Evolutionary conservation across 2,329 filamentous ascomycete genomes (phyloP).

Genomic region (Dothidotthia symphoricarpi): DNA sequence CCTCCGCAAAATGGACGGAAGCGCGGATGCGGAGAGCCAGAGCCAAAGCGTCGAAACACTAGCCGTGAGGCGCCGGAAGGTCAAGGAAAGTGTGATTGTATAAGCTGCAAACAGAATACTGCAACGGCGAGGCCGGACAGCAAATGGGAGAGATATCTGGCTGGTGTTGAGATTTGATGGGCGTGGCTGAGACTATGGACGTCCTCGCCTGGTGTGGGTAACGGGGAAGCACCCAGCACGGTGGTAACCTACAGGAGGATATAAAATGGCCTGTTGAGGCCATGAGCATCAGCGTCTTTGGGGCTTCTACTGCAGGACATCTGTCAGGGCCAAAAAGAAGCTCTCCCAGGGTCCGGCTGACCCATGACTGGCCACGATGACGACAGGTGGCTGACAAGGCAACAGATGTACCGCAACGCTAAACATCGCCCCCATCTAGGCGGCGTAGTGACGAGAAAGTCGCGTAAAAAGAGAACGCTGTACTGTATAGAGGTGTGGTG

Average conservation of each 20-base stretch:
- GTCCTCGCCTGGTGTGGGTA: constrained; percentile 4
- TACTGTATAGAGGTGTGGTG: constrained; percentile 37
- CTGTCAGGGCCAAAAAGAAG: constrained; percentile 21
- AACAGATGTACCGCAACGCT: constrained; percentile 28
- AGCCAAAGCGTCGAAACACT: constrained; percentile 41
- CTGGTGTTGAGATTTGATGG: constrained; percentile 7
- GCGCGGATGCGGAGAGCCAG: constrained; percentile 32
- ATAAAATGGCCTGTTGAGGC: constrained; percentile 22
- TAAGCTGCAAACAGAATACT: constrained; percentile 25
- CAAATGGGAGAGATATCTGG: constrained; percentile 7
- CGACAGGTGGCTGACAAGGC: constrained; percentile 21
- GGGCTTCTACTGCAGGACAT: constrained; percentile 16
- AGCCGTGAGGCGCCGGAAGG: constrained; percentile 28
- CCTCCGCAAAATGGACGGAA: constrained; percentile 31
- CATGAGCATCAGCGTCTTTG: constrained; percentile 25
- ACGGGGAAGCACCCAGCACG: constrained; percentile 21
- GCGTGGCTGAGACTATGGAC: constrained; percentile 7
- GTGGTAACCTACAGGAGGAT: constrained; percentile 26
- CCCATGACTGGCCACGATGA: constrained; percentile 20
- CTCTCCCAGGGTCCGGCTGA: constrained; percentile 11
- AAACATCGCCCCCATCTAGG: constrained; percentile 24
- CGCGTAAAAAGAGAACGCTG: constrained; percentile 26
- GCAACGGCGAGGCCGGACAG: constrained; percentile 11
- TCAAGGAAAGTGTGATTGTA: constrained; percentile 15
- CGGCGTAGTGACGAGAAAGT: constrained; percentile 18